Base-by-base conservation (phyloP, 208 protist genomes). In the Novymonas esmeraldas region DNA sequence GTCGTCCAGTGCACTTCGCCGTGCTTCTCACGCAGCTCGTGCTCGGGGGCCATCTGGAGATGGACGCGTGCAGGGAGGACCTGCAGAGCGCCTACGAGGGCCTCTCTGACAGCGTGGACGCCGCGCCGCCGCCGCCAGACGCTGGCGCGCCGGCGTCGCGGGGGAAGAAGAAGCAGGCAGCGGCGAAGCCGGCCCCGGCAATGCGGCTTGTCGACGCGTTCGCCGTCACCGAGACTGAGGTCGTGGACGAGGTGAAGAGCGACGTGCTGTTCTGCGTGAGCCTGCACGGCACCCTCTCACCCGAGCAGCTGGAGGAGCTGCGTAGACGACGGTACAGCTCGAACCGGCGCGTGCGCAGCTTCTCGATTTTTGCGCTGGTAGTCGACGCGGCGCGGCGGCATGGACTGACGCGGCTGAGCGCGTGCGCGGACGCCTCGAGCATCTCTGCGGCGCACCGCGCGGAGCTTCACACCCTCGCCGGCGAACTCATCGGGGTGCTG, bases 191-290 rank as follows among this genome's bases (percentile, higher is more conserved):
- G 56, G n/a, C 65, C 6, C n/a, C 64, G 22, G 16, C 51, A 6
- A 31, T 54, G 4, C 70, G 70, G n/a, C 36, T 46, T 22, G 65
- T 54, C 6, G 70, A 76, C 28, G 16, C 56, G 18, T 76, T 76
- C 16, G 16, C 44, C 18, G 62, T 87, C 3, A 70, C 60, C 6
- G 79, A 85, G 39, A 11, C 74, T n/a, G 74, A 83, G 0, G 62
- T 92, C 3, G 38, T 88, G 3, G 73, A 85, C 29, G 90, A 95
- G 65, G 72, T 92, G 61, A 74, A 92, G 50, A 84, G 79, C 45
- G 86, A 95, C 36, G 71, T 95, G 34, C 66, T 89, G 11, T 71
- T 95, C 36, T 84, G 74, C 45, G 78, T 95, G 31, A 81, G 83
- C 2, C 34, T 90, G 51, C 74, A 76, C 70, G 79, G 78, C 16